Percentiles rank a stretch among this genome's conserved stretches.
These are phyloP conservation scores for Cryomyces minteri DNA, from an alignment of 495 filamentous ascomycete genomes.

Conservation along the genomic window DNA sequence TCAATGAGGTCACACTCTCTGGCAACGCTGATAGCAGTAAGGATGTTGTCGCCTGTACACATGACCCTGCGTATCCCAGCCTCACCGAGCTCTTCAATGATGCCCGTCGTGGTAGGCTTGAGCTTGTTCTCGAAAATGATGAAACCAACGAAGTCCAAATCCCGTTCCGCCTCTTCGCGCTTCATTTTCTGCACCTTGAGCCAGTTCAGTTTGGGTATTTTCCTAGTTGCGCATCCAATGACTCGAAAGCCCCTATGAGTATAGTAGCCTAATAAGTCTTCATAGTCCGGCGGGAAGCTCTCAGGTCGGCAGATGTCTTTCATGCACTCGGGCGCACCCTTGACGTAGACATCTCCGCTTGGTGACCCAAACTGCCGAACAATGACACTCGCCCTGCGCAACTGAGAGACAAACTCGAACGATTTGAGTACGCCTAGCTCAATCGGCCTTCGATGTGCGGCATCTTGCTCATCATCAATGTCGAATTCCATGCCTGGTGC, in stretches of 20 bases:
- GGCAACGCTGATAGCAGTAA: slow-evolving; percentile 93
- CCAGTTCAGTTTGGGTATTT: slow-evolving; percentile 74
- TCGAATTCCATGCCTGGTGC: slow-evolving; percentile 41
- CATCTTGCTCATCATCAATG: slow-evolving; percentile 23
- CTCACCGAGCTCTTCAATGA: slow-evolving; percentile 65
- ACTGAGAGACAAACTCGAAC: slow-evolving; percentile 95
- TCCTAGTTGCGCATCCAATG: slow-evolving; percentile 89
- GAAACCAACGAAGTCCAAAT: slow-evolving; percentile 78
- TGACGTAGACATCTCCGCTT: slow-evolving; percentile 75
- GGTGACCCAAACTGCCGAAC: slow-evolving; percentile 68
- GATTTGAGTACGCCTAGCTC: slow-evolving; percentile 75
- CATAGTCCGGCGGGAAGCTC: slow-evolving; percentile 74
- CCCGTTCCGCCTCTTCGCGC: slow-evolving; percentile 61
- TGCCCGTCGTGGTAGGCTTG: slow-evolving; percentile 59
- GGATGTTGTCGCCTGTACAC: slow-evolving; percentile 97
- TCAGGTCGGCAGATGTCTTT: slow-evolving; percentile 72
- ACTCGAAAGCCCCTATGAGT: slow-evolving; percentile 92
- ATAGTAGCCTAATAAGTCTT: slow-evolving; percentile 72
- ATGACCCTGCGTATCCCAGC: slow-evolving; percentile 85
- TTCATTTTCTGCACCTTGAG: slow-evolving; percentile 88
- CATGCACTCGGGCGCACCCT: slow-evolving; percentile 94
- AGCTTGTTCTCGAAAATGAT: slow-evolving; percentile 99
- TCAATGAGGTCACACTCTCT: slow-evolving; percentile 79
- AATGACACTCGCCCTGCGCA: slow-evolving; percentile 83
- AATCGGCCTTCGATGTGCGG: slow-evolving; percentile 26